Base-by-base conservation (phyloP, 148 eudicot species). In the Rhododendron ovatum region DNA sequence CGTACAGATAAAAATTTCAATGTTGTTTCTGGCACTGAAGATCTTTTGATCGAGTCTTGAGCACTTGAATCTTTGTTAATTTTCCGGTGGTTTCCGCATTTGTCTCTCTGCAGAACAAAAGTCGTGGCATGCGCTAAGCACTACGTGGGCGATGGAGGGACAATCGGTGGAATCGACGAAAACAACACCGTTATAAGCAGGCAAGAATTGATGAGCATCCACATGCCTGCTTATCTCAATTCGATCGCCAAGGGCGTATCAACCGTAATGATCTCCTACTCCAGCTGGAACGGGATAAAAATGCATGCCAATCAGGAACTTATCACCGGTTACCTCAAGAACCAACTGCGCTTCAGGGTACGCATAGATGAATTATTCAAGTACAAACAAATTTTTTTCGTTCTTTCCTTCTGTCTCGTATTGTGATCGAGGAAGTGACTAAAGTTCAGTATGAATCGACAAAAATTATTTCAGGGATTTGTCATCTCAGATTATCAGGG, bases 111-210 rank as follows among this genome's bases (percentile, higher is more conserved):
- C 3, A 69, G 75, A 69, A 69, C 75, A 30, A 74, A 74, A 10
- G 7, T 74, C 10, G 20, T 1, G 10, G 78, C 78, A 15, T 35
- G 45, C 24, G 45, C 78, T 0, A 94, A 94, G 91, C 96, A 94
- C 90, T 94, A 91, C 79, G 93, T 94, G 76, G 96, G 94, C 45
- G 95, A 94, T 35, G 96, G 96, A 43, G 95, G 96, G 35, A 94
- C 96, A 1, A 87, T 89, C 28, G 88, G 87, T 35, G 96, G 96
- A 7, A 92, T 94, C 51, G 88, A 94, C 37, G 96, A 94, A 86
- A 92, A 94, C 88, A 94, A 94, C 86, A 94, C 96, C 3, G 86
- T 91, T 84, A 88, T 91, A 69, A 30, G 87, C 69, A 33, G 8
- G 4, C 2, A 91, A 4, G 92, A 83, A 74, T 87, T 93, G 59